A percentile compares a stretch with the other conserved stretches of the same genome.
Conservation (phyloP, 768 basidiomycete genomes). For the Sutorius australiensis region DNA sequence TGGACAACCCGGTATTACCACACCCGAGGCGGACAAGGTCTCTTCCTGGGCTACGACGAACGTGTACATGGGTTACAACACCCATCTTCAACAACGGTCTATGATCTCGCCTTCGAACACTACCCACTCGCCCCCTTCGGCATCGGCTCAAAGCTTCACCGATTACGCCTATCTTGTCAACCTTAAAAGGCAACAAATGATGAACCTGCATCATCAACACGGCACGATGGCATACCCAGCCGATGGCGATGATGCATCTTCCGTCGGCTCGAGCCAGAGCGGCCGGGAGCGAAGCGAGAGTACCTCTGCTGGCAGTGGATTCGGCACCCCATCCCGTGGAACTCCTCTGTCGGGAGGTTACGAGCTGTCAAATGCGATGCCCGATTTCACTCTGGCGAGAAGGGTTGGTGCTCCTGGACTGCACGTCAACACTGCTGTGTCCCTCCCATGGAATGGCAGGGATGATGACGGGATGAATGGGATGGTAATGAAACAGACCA, state of each 20-base stretch:
- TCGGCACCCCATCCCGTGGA: slow-evolving; percentile 29
- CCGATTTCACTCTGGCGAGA: slow-evolving; percentile 26
- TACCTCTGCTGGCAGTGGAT: slow-evolving; percentile 33
- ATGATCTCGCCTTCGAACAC: slow-evolving; percentile 43
- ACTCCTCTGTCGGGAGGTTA: slow-evolving; percentile 31
- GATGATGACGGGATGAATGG: slow-evolving; percentile 31
- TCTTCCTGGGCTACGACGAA: slow-evolving; percentile 30
- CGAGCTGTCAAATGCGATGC: slow-evolving; percentile 32
- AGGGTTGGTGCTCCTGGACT: slow-evolving; percentile 22
- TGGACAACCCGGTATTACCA: slow-evolving; percentile 18
- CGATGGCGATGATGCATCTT: slow-evolving; percentile 39
- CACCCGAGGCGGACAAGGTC: slow-evolving; percentile 26
- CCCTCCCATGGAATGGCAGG: slow-evolving; percentile 25
- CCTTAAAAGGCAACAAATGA: slow-evolving; percentile 26
- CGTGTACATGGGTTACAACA: slow-evolving; percentile 27
- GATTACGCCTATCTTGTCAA: slow-evolving; percentile 27
- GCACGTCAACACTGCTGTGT: slow-evolving; percentile 25
- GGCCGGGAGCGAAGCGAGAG: slow-evolving; percentile 37
- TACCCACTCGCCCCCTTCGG: slow-evolving; percentile 24
- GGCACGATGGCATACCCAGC: slow-evolving; percentile 22
- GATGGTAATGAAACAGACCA: slow-evolving; percentile 34
- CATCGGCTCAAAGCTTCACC: slow-evolving; percentile 8
- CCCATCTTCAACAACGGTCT: slow-evolving; percentile 29
- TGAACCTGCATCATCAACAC: slow-evolving; percentile 33
- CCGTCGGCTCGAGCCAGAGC: slow-evolving; percentile 35